Evolutionary conservation across 2,329 filamentous ascomycete genomes (phyloP).

Genomic region (Pyrenochaeta sp.): DNA sequence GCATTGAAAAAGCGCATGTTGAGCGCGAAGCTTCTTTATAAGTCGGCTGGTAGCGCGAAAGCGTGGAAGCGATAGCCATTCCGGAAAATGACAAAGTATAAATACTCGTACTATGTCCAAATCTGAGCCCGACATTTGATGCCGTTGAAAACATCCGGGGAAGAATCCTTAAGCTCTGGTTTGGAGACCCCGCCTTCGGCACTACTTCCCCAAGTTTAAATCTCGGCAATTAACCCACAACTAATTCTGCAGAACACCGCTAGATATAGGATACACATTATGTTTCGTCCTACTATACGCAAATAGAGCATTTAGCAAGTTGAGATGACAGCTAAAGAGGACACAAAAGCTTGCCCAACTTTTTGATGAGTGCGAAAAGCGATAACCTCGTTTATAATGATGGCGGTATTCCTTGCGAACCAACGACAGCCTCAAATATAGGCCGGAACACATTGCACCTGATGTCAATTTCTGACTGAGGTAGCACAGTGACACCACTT

Average conservation of each 20-base stretch:
- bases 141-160: no score
- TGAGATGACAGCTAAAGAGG: no score
- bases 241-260: no score
- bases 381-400: constrained; percentile 11
- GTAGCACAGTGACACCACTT: constrained; percentile 24
- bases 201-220: neutral
- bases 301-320: no score
- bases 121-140: neutral
- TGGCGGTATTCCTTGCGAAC: constrained; percentile 18
- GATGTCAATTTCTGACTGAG: constrained; percentile 21
- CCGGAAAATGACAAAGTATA: neutral
- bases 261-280: no score
- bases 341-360: neutral
- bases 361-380: neutral
- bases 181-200: neutral
- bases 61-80: neutral
- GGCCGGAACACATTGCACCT: constrained; percentile 24
- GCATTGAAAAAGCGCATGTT: constrained; percentile 19
- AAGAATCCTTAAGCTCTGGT: neutral
- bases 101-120: neutral
- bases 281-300: no score
- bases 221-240: neutral
- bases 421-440: constrained; percentile 23
- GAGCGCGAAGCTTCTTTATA: neutral
- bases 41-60: neutral